These are phyloP conservation scores for Bruguiera hainesii DNA, from an alignment of 441 rosid genomes.

Conservation along the genomic window DNA sequence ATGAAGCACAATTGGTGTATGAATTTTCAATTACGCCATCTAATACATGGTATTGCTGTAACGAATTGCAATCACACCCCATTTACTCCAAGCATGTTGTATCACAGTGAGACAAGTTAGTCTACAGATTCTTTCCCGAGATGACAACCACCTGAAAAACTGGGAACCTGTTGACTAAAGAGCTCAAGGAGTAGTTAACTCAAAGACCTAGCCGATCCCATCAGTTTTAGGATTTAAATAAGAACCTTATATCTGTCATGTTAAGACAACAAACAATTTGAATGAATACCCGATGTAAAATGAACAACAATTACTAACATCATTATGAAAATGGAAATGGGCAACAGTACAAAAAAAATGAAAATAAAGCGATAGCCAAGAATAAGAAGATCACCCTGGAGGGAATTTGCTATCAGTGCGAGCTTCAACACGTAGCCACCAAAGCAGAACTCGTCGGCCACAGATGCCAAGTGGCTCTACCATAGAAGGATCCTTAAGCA, in stretches of 20 bases:
- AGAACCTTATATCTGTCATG: slow-evolving; percentile 8
- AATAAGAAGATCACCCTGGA: slow-evolving; percentile 60
- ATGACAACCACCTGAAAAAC: too few species aligned
- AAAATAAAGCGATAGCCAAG: slow-evolving; percentile 6
- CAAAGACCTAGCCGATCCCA: slow-evolving; percentile 2
- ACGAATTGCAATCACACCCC: too few species aligned
- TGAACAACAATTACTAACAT: not conserved
- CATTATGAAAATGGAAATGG: not conserved
- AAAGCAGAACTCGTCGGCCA: slow-evolving; percentile 81
- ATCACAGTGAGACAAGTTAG: not conserved
- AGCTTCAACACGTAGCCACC: slow-evolving; percentile 99
- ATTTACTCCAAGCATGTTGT: too few species aligned
- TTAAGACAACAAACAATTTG: slow-evolving; percentile 3
- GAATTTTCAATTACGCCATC: not conserved
- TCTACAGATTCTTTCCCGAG: not conserved
- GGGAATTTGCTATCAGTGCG: slow-evolving; percentile 98
- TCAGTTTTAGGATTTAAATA: slow-evolving; percentile 5
- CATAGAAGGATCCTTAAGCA: slow-evolving; percentile 60
- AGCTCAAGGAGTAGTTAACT: not conserved
- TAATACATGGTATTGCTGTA: too few species aligned
- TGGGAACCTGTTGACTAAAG: not conserved
- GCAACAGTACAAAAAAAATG: not conserved
- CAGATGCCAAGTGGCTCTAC: slow-evolving; percentile 98
- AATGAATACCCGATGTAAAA: slow-evolving; percentile 12
- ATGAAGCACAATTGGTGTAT: not conserved